Base-by-base conservation (phyloP, 2,329 filamentous ascomycete species). In the Fusarium torulosum region DNA sequence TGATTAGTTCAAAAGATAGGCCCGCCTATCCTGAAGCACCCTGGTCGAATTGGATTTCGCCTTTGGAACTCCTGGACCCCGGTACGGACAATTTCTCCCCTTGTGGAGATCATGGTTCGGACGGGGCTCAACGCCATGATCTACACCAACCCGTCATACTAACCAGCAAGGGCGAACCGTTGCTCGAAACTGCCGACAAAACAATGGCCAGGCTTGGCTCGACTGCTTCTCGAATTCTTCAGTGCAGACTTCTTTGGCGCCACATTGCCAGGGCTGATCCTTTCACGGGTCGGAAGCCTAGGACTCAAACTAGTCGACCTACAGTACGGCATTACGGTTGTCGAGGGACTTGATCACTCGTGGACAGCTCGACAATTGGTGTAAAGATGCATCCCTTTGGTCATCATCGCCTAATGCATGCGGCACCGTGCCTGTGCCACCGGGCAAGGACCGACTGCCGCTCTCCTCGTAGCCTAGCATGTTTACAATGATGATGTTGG, bases 41-140 rank as follows among this genome's bases (percentile, higher is more conserved):
- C 67, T 63, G 56, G 67, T 52, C 55, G 35, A 57, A 47, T 46
- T 66, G 50, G 49, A 56, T 64, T 61, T 61, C 38, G 56, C 38
- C 38, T 46, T 67, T 60, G 61, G 57, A 57, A 29, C 44, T 69
- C 38, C 50, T 67, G 52, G 64, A 65, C 65, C 69, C 70, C 67
- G 45, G 72, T 59, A 62, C 72, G 70, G 70, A 72, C 57, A 74
- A 71, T 73, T 70, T 67, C 67, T 69, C 71, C 70, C 72, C 72
- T 73, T 74, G 72, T 73, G 72, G 72, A 74, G 72, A 74, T 74
- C 72, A 72, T 73, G 70, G 72, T 74, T 74, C 72, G 72, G 72
- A 74, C 70, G 69, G 72, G 72, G 72, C 70, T 69, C 70, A 70
- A 70, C 70, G 72, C 72, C 70, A 74, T 74, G 72, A 74, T 74